A percentile compares a stretch with the other conserved stretches of the same genome.
Conservation (phyloP, 2,329 filamentous ascomycete genomes). For the Metarhizium album region DNA sequence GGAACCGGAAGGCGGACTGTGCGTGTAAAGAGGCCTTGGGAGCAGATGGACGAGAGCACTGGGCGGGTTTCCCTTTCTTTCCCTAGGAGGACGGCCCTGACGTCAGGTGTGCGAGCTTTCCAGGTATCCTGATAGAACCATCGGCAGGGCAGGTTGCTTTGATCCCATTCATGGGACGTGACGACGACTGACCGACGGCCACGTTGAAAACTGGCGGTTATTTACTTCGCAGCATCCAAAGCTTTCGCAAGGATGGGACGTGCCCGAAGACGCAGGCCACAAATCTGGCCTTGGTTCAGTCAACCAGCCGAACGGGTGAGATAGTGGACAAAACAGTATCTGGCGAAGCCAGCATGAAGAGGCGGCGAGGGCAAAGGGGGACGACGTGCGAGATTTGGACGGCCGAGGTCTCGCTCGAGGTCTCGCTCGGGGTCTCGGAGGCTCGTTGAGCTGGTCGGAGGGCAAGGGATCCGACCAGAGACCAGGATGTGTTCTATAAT, state of each 20-base stretch:
- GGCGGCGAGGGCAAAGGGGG: not conserved
- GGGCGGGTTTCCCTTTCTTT: not conserved
- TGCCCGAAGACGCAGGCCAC: not conserved
- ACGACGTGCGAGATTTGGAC: not conserved
- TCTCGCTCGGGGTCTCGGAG: too few species aligned
- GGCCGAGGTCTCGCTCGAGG: not conserved
- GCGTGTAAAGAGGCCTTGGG: constrained; percentile 4
- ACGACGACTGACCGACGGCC: not conserved
- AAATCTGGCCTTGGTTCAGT: not conserved
- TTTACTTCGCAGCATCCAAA: not conserved
- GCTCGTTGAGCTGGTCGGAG: not conserved
- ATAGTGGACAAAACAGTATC: not conserved
- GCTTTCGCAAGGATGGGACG: not conserved
- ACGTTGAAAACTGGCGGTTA: not conserved
- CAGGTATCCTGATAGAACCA: not conserved
- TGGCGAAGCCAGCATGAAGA: not conserved
- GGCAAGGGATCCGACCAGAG: not conserved
- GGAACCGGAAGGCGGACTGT: constrained; percentile 1
- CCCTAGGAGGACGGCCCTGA: not conserved
- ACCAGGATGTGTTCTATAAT: not conserved
- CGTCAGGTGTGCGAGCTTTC: not conserved
- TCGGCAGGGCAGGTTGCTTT: not conserved
- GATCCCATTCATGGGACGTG: not conserved
- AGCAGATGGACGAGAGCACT: not conserved
- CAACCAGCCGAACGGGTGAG: not conserved